These are phyloP conservation scores for Limonium bicolor DNA, from an alignment of 148 eudicot genomes.

Conservation along the genomic window DNA sequence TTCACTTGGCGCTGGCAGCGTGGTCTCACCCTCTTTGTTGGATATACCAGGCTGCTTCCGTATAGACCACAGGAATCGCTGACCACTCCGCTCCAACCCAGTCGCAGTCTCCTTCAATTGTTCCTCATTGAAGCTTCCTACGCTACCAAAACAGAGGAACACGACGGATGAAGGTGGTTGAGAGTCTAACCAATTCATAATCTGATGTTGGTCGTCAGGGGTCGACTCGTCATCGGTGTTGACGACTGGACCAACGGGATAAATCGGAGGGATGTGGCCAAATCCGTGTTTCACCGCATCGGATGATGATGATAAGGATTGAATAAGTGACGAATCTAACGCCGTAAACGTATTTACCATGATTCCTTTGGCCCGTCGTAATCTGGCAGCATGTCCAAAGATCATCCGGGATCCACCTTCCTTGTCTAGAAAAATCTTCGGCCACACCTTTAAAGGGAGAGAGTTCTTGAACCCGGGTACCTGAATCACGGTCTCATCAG, in stretches of 20 bases:
- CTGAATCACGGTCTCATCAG: neutral
- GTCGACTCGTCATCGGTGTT: neutral
- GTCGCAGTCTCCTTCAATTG: constrained; percentile 7
- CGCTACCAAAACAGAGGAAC: constrained; percentile 7
- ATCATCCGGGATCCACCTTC: neutral
- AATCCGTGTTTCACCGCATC: no score
- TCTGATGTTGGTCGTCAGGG: neutral
- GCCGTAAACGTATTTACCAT: constrained; percentile 3
- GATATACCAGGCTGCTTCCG: neutral
- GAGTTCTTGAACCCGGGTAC: no score
- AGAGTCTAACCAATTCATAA: constrained; percentile 1
- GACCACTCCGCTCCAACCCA: constrained; percentile 6
- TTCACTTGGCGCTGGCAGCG: neutral
- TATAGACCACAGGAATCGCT: constrained; percentile 11
- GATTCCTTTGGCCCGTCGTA: neutral
- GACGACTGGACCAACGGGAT: constrained; percentile 6
- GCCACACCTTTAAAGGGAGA: neutral
- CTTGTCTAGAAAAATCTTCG: neutral
- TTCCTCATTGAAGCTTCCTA: constrained; percentile 5
- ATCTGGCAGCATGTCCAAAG: neutral
- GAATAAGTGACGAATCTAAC: neutral
- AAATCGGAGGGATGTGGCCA: neutral
- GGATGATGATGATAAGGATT: neutral
- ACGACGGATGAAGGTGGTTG: constrained; percentile 6
- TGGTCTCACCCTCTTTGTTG: neutral